Percentiles rank a stretch among this genome's conserved stretches.
Evolutionary conservation across 2,329 filamentous ascomycete genomes (phyloP).

Genomic region (Epichloe hybrida): DNA sequence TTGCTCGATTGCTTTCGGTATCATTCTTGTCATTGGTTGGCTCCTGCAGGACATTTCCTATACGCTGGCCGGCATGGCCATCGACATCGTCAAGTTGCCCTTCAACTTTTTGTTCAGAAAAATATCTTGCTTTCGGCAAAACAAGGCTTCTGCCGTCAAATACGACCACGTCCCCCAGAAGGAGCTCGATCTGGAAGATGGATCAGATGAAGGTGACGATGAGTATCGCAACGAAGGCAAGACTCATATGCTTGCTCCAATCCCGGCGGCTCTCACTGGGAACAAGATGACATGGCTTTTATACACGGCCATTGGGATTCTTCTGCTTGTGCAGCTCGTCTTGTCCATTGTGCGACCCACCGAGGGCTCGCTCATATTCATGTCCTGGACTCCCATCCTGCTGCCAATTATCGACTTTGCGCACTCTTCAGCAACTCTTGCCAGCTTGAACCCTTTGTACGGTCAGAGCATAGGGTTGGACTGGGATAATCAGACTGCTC

Average conservation of each 20-base stretch:
- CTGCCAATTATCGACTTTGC: slow-evolving; percentile 22
- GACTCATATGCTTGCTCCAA: not conserved
- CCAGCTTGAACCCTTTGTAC: slow-evolving; percentile 11
- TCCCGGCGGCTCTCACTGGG: not conserved
- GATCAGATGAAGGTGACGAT: slow-evolving; percentile 5
- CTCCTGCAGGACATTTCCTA: slow-evolving; percentile 12
- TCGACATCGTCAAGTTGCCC: slow-evolving; percentile 11
- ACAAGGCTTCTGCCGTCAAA: not conserved
- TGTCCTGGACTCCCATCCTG: slow-evolving; percentile 22
- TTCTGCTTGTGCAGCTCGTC: slow-evolving; percentile 14
- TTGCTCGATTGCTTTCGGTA: slow-evolving; percentile 4
- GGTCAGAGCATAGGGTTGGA: slow-evolving; percentile 14
- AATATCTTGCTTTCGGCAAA: slow-evolving; percentile 4
- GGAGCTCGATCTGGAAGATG: slow-evolving; percentile 7
- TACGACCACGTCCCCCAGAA: slow-evolving; percentile 8
- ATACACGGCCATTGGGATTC: slow-evolving; percentile 12
- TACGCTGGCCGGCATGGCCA: slow-evolving; percentile 8
- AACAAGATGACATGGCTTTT: slow-evolving; percentile 5
- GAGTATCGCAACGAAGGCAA: slow-evolving; percentile 2
- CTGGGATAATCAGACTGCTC: slow-evolving; percentile 16
- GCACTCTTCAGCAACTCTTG: slow-evolving; percentile 17
- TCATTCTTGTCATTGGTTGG: slow-evolving; percentile 9
- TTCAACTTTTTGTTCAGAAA: slow-evolving; percentile 7
- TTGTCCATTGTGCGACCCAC: slow-evolving; percentile 15
- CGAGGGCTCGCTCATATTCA: slow-evolving; percentile 20